Percentiles rank a stretch among this genome's conserved stretches.
These are phyloP conservation scores for Huntiella abstrusa DNA, from an alignment of 2,329 filamentous ascomycete species.

Conservation along the genomic window DNA sequence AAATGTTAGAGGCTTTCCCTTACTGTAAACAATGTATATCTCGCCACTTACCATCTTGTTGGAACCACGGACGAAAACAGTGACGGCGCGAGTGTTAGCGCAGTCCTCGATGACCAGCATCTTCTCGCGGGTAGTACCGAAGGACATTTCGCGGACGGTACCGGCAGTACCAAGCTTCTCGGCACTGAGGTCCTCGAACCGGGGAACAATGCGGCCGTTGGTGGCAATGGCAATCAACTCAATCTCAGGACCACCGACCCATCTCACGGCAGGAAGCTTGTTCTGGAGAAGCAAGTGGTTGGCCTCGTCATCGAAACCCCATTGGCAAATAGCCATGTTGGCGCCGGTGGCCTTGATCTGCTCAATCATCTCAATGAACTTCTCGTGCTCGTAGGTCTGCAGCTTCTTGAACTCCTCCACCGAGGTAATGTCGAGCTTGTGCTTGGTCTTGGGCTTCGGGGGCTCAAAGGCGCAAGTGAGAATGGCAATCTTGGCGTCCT, in stretches of 20 bases:
- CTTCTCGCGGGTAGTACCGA: constrained; percentile 95
- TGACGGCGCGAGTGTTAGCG: constrained; percentile 91
- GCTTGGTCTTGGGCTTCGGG: constrained; percentile 98
- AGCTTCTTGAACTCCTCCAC: constrained; percentile 98
- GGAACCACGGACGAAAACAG: constrained; percentile 86
- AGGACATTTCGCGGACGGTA: constrained; percentile 82
- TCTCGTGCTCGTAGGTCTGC: constrained; percentile 85
- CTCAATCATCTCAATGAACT: constrained; percentile 97
- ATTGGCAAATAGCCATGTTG: constrained; percentile 96
- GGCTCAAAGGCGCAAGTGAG: constrained; percentile 96
- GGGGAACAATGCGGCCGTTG: constrained; percentile 89
- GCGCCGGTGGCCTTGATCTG: constrained; percentile 95
- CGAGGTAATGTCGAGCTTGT: constrained; percentile 91
- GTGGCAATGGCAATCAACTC: constrained; percentile 97
- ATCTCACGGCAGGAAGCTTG: constrained; percentile 83
- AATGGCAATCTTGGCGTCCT: constrained; percentile 91
- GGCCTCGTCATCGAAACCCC: constrained; percentile 98
- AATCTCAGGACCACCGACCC: constrained; percentile 96
- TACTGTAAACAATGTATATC: neutral
- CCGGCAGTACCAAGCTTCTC: constrained; percentile 86
- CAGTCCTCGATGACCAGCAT: constrained; percentile 99
- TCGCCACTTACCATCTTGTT: constrained; percentile 82
- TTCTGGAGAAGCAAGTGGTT: constrained; percentile 96
- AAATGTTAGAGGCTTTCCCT: neutral
- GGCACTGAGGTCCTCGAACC: constrained; percentile 82